Evolutionary conservation across 2,329 filamentous ascomycete genomes (phyloP), one percentile per base, ranked within the genome.

Genomic region (Ceratocystiopsis minuta): DNA sequence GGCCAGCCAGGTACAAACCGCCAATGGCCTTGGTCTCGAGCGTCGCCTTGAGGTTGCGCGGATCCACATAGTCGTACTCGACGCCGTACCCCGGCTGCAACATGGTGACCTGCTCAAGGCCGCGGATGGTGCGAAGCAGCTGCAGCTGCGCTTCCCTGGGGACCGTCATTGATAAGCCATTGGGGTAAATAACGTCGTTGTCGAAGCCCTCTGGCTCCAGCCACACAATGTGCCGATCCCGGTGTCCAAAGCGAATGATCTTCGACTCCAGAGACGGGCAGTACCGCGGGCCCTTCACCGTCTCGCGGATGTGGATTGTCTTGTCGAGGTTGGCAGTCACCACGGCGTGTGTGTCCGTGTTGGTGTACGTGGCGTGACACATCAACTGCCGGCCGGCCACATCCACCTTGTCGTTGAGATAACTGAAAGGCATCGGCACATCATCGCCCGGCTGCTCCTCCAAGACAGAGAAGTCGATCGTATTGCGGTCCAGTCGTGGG

Each of bases 51-150:
- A 98, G 68, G 51, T 81, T 80, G 41, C 90, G 79, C 16, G 90
- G 90, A 55, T 98, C 90, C 16, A 98, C 84, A 57, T 98, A 98
- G 62, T 96, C 90, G 59, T 98, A 98, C 57, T 98, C 90, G 2
- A 98, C 90, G 9, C 90, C 90, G 54, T 98, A 98, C 10, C 88
- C 90, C 2, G 88, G 80, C 54, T 96, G 88, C 7, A 93, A 71
- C 87, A 98, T 95, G 20, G 68, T 76, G 5, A 86, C 86, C 45
- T 87, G 75, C 54, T 96, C 88, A 2, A 98, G 68, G 0, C 90
- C 90, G n/a, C 64, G 70, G 42, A 98, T 80, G 0, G 85, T 93
- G 43, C 77, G 80, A n/a, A 98, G 66, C 55, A 92, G 75, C 40
- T 78, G 72, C 52, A 83, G 78, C 57, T 98, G 90, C 0, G 82